These are phyloP conservation scores for Chaetothyriales sp. DNA, from an alignment of 2,329 filamentous ascomycete species.

Conservation along the genomic window DNA sequence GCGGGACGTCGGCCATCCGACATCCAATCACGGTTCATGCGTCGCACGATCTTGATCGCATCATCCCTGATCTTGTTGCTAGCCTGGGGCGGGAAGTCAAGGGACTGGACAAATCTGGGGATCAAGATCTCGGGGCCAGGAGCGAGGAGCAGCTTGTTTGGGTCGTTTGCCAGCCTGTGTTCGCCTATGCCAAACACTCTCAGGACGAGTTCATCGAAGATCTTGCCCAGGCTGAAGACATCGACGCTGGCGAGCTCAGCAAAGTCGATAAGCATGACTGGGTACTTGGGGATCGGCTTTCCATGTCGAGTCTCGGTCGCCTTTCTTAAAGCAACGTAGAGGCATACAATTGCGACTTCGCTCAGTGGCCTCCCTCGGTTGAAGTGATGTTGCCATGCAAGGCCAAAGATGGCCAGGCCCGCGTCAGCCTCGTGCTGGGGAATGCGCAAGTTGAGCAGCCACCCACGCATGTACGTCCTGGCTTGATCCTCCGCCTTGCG, in stretches of 20 bases:
- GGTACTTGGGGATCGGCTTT: conserved; percentile 24
- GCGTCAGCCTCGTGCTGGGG: conserved; percentile 39
- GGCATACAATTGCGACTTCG: conserved; percentile 74
- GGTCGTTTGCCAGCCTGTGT: conserved; percentile 11
- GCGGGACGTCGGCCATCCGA: conserved; percentile 83
- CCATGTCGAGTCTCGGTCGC: conserved; percentile 32
- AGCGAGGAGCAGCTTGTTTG: conserved; percentile 20
- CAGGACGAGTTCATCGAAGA: conserved; percentile 70
- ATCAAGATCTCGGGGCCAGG: conserved; percentile 64
- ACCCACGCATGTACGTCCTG: conserved; percentile 42
- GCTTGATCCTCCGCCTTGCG: conserved; percentile 12
- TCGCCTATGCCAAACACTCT: conserved; percentile 27
- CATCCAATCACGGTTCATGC: conserved; percentile 98
- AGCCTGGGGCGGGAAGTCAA: conserved; percentile 71
- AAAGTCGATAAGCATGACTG: conserved; percentile 83
- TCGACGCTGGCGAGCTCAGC: conserved; percentile 60
- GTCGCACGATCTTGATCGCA: conserved; percentile 69
- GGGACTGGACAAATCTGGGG: conserved; percentile 73
- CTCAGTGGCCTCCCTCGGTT: conserved; percentile 73
- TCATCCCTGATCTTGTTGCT: conserved; percentile 67
- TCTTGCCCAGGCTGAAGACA: conserved; percentile 79
- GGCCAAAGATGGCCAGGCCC: conserved; percentile 56
- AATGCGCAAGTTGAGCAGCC: conserved; percentile 46
- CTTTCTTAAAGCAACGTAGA: conserved; percentile 70
- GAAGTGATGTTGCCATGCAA: conserved; percentile 60